These are phyloP conservation scores for Schoenoplectus triqueter DNA, from an alignment of 202 grass and related monocot genomes.

Conservation along the genomic window DNA sequence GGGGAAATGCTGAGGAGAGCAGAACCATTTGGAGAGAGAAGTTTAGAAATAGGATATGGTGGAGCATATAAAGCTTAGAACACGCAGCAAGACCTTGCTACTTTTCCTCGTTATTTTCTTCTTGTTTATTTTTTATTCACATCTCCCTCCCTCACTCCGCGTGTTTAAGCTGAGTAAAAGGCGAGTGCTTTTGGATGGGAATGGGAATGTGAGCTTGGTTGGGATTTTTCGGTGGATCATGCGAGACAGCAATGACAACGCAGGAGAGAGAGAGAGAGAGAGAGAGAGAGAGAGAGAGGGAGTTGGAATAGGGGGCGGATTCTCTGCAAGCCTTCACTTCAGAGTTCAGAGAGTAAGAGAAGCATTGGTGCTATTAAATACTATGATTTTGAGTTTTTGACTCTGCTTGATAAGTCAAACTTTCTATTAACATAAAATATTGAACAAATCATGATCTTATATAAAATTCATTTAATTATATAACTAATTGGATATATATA, in stretches of 20 bases:
- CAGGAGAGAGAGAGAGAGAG: not conserved
- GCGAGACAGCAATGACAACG: constrained; percentile 31
- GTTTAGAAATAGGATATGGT: not conserved
- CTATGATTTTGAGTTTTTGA: too few species aligned
- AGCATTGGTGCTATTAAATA: too few species aligned
- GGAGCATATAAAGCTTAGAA: constrained; percentile 31
- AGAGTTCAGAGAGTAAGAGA: too few species aligned
- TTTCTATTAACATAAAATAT: too few species aligned
- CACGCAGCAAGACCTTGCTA: constrained; percentile 14
- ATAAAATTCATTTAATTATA: too few species aligned
- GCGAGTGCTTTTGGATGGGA: not conserved
- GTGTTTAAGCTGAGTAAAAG: not conserved
- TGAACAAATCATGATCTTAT: too few species aligned
- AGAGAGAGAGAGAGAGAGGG: not conserved
- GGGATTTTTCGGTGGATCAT: constrained; percentile 34
- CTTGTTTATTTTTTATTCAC: not conserved
- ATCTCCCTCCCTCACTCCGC: not conserved
- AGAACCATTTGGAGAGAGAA: constrained; percentile 26
- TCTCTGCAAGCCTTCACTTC: not conserved
- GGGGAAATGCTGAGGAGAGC: constrained; percentile 4
- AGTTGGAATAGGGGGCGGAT: not conserved
- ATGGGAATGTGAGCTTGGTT: constrained; percentile 29
- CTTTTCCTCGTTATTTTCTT: not conserved
- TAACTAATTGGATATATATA: too few species aligned
- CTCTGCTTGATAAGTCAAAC: too few species aligned